Evolutionary conservation across 306 rosid species (phyloP).

Genomic region (Canavalia gladiata): DNA sequence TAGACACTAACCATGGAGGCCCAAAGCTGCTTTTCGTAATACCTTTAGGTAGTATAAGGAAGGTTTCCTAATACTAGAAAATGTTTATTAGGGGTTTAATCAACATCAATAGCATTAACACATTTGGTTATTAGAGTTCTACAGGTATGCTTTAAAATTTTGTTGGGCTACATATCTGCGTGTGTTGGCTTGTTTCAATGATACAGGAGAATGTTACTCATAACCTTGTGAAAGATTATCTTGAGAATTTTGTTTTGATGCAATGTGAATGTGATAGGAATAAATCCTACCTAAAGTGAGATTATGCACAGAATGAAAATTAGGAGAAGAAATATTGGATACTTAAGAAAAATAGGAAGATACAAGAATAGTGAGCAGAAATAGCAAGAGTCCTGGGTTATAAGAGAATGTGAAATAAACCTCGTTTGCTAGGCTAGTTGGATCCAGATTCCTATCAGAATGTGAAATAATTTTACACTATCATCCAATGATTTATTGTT

Average conservation of each 20-base stretch:
- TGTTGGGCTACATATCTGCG: conserved; percentile 4
- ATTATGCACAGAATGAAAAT: neutral
- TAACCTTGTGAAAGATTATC: no score
- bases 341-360: neutral
- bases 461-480: no score
- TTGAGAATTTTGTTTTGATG: no score
- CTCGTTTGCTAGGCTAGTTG: no score
- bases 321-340: neutral
- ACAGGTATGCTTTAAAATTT: neutral
- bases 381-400: neutral
- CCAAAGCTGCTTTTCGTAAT: no score
- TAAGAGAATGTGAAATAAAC: no score
- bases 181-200: conserved; percentile 30
- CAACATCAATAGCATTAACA: neutral
- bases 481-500: no score
- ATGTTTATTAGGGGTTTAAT: conserved; percentile 18
- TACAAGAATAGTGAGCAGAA: neutral
- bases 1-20: no score
- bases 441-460: no score
- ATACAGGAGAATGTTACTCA: neutral
- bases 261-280: no score
- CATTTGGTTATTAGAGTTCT: conserved; percentile 10
- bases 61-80: conserved; percentile 3
- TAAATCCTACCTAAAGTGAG: neutral
- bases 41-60: neutral